Conservation (phyloP, 805 yeast species). For the Kodamaea sagamina region DNA sequence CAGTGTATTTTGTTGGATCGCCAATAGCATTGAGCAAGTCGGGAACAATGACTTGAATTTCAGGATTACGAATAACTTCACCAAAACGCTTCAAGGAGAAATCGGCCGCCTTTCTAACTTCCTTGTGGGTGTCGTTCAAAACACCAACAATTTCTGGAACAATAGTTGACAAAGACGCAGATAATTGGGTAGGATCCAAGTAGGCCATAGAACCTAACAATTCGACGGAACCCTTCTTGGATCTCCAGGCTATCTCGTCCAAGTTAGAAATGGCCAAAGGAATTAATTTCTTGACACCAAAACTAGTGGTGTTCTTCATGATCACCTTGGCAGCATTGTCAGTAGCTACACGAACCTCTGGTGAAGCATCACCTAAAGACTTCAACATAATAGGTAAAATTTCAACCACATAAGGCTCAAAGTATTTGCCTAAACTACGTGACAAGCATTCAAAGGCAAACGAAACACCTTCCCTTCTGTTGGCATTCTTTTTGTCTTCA, state of each 20-base stretch:
- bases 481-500: conserved; percentile 77
- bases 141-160: conserved; percentile 97
- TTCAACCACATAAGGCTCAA: conserved; percentile 94
- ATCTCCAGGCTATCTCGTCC: conserved; percentile 92
- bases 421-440: conserved; percentile 66
- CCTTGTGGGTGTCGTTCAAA: conserved; percentile 92
- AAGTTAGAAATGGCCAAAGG: conserved; percentile 86
- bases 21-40: conserved; percentile 87
- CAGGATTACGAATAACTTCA: conserved; percentile 96
- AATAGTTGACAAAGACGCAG: conserved; percentile 83
- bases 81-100: conserved; percentile 87
- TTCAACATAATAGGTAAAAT: conserved; percentile 78
- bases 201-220: conserved; percentile 97
- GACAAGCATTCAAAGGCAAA: conserved; percentile 85
- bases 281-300: conserved; percentile 85
- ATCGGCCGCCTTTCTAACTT: conserved; percentile 94
- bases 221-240: conserved; percentile 96
- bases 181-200: conserved; percentile 89
- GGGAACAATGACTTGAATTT: conserved; percentile 90
- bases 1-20: conserved; percentile 90
- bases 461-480: conserved; percentile 83
- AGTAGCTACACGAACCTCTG: conserved; percentile 89
- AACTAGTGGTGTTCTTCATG: conserved; percentile 90
- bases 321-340: conserved; percentile 81
- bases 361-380: conserved; percentile 78